Conservation (phyloP, 2,329 filamentous ascomycete species). For the Penicillium sp. region DNA sequence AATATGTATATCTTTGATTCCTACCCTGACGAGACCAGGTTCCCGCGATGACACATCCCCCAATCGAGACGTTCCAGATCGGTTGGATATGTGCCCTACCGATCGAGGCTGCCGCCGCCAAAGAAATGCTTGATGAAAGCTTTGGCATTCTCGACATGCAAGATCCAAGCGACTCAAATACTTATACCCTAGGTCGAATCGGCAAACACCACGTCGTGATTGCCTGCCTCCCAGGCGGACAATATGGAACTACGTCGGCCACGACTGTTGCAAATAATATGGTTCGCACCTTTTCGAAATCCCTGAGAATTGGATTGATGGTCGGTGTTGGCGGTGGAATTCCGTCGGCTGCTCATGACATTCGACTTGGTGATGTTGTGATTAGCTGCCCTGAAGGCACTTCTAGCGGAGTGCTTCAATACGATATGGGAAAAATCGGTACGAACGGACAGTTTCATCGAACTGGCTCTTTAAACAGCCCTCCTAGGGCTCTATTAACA, state of each 20-base stretch:
- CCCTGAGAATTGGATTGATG: neutral
- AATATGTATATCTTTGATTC: too few relatives aligned
- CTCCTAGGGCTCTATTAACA: too few relatives aligned
- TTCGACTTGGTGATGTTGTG: conserved; percentile 32
- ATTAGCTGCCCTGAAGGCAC: neutral
- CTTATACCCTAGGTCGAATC: conserved; percentile 17
- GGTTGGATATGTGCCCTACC: conserved; percentile 5
- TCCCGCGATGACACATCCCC: too few relatives aligned
- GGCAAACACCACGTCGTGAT: conserved; percentile 30
- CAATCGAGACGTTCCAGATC: too few relatives aligned
- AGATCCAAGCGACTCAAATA: conserved; percentile 23
- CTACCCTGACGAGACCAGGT: too few relatives aligned
- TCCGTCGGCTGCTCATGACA: conserved; percentile 21
- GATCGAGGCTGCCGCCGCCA: conserved; percentile 37
- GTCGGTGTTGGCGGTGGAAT: neutral
- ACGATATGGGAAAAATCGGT: too few relatives aligned
- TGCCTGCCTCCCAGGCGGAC: conserved; percentile 29
- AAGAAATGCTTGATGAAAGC: conserved; percentile 37
- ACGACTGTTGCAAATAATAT: conserved; percentile 35
- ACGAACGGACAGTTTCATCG: too few relatives aligned
- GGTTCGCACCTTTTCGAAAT: conserved; percentile 29
- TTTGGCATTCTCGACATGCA: conserved; percentile 13
- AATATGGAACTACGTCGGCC: conserved; percentile 34
- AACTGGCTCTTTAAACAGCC: too few relatives aligned
- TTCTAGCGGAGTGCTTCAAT: neutral